These are phyloP conservation scores for Ophiostoma australiae DNA, from an alignment of 2,329 filamentous ascomycete genomes.

Conservation along the genomic window DNA sequence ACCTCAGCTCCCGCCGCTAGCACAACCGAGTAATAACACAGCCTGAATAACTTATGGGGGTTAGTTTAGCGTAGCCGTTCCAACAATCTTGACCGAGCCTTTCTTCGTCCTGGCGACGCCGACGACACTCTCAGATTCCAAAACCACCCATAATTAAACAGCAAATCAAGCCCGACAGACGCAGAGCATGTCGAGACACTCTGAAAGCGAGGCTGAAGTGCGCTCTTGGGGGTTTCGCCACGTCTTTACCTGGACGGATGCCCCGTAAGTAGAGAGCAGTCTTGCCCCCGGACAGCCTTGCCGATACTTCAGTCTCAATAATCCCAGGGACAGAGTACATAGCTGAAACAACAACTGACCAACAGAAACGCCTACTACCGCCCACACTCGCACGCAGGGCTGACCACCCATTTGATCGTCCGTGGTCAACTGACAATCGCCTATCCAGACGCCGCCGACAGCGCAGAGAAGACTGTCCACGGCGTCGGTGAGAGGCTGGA, in stretches of 20 bases:
- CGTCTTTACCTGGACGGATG: constrained; percentile 69
- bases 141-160: not conserved
- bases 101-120: not conserved
- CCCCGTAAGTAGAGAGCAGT: constrained; percentile 45
- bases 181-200: constrained; percentile 23
- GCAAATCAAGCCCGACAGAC: not conserved
- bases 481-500: constrained; percentile 59
- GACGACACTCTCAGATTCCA: not conserved
- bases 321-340: too few relatives aligned
- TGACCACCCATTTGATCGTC: constrained; percentile 67
- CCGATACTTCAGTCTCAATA: not conserved
- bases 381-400: constrained; percentile 59
- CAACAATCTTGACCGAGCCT: not conserved
- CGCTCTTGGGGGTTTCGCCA: constrained; percentile 63
- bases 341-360: not conserved
- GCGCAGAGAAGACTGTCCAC: constrained; percentile 49
- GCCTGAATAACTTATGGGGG: not conserved
- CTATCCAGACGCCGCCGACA: constrained; percentile 53
- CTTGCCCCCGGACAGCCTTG: constrained; percentile 13
- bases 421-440: constrained; percentile 60
- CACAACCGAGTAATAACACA: constrained; percentile 9
- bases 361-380: constrained; percentile 58
- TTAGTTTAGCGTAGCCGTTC: not conserved
- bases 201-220: constrained; percentile 56
- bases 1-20: not conserved